A percentile compares a stretch with the other conserved stretches of the same genome.
Evolutionary conservation across 164 flowering plant genomes (phyloP).

Genomic region (Macadamia tetraphylla): DNA sequence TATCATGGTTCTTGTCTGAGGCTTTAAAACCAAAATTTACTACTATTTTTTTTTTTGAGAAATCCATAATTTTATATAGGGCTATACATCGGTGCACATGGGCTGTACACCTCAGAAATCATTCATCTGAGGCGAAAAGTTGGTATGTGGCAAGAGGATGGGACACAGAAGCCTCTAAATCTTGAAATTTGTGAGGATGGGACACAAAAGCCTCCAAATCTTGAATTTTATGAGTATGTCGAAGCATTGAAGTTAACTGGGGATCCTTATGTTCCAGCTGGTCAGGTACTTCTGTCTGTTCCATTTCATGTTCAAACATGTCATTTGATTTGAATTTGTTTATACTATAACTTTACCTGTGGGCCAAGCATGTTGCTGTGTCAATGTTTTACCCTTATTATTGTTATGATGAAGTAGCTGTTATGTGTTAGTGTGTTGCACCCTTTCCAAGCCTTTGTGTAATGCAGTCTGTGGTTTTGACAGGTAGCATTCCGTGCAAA

Average conservation of each 20-base stretch:
- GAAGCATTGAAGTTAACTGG: conserved; percentile 93
- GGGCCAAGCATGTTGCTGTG: no score
- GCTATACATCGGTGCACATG: conserved; percentile 79
- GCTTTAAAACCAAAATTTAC: background rate
- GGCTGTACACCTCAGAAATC: conserved; percentile 79
- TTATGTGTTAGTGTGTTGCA: no score
- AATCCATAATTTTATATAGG: conserved; percentile 37
- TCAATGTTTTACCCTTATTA: no score
- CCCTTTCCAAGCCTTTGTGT: no score
- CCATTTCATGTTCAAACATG: background rate
- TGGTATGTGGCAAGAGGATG: conserved; percentile 89
- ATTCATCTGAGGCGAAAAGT: conserved; percentile 70
- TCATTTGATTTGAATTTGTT: background rate
- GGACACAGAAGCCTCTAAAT: conserved; percentile 32
- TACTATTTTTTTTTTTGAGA: background rate
- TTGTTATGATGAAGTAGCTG: no score
- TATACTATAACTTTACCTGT: no score
- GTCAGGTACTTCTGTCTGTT: conserved; percentile 51
- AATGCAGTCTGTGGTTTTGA: conserved; percentile 1
- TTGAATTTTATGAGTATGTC: conserved; percentile 95
- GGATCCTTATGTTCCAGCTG: conserved; percentile 94
- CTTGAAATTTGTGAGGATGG: conserved; percentile 73
- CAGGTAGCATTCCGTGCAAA: conserved; percentile 98
- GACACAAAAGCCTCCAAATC: conserved; percentile 33
- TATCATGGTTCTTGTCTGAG: conserved; percentile 3